phyloP scores from a whole-genome alignment of 257 asterid genomes.

The Penstemon barbatus region DNA sequence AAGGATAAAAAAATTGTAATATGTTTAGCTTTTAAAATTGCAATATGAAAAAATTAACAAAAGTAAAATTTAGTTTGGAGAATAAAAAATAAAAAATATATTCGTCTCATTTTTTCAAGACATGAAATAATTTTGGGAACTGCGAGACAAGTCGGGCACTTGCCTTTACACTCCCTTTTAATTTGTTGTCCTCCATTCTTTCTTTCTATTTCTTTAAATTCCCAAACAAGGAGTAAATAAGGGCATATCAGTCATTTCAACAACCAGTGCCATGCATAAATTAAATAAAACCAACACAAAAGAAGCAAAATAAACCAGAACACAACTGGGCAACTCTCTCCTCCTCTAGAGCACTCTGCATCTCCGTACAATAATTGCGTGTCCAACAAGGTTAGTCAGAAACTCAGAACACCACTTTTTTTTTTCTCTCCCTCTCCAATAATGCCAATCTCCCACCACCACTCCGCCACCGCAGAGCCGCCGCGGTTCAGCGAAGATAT shows the following conservation, averaged over 20 bases:
- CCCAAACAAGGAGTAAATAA: conserved; percentile 33
- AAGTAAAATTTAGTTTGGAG: too few species aligned
- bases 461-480: conserved; percentile 38
- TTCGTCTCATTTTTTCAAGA: too few species aligned
- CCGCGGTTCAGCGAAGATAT: conserved; percentile 54
- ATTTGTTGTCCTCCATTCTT: not conserved
- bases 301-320: too few species aligned
- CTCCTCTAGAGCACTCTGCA: conserved; percentile 38
- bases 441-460: conserved; percentile 29
- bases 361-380: conserved; percentile 47
- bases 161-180: not conserved
- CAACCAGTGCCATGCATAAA: not conserved
- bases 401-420: conserved; percentile 26
- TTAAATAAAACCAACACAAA: too few species aligned
- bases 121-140: too few species aligned
- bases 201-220: not conserved
- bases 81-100: too few species aligned
- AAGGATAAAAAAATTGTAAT: too few species aligned
- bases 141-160: conserved; percentile 24
- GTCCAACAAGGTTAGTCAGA: conserved; percentile 39
- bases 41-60: too few species aligned
- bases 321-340: not conserved
- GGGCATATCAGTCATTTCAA: conserved; percentile 39
- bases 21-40: too few species aligned
- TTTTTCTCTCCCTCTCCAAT: conserved; percentile 36